Evolutionary conservation across 2,329 filamentous ascomycete genomes (phyloP).

Genomic region (Botryotinia calthae): DNA sequence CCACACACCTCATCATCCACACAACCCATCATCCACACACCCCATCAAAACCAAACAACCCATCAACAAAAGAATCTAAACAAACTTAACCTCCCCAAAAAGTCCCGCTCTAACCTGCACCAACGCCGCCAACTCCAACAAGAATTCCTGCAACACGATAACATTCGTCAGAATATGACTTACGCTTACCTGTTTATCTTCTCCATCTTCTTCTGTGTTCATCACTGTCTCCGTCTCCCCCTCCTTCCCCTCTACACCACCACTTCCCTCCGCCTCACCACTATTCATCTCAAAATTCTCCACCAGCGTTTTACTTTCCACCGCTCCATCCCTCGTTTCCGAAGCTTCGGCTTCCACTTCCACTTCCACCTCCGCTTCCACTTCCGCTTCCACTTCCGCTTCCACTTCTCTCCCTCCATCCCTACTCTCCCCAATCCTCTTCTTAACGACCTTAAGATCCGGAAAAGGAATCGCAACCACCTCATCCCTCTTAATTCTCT

Average conservation of each 20-base stretch:
- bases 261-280: neutral
- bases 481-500: conserved; percentile 40
- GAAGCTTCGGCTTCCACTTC: neutral
- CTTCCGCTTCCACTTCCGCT: too few species aligned
- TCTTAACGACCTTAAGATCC: conserved; percentile 37
- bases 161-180: conserved; percentile 79
- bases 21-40: neutral
- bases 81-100: conserved; percentile 73
- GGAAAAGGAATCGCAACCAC: conserved; percentile 49
- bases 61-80: conserved; percentile 24
- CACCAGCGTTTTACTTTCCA: conserved; percentile 4
- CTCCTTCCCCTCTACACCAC: conserved; percentile 11
- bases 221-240: neutral
- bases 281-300: conserved; percentile 7
- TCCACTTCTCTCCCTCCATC: neutral
- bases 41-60: neutral
- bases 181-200: conserved; percentile 54
- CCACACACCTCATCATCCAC: too few species aligned
- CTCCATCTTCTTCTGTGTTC: conserved; percentile 30
- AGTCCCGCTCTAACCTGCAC: conserved; percentile 72
- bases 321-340: neutral
- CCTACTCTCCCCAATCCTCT: conserved; percentile 37
- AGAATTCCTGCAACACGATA: conserved; percentile 74
- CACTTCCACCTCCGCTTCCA: neutral
- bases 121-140: conserved; percentile 72